phyloP scores from a whole-genome alignment of 768 basidiomycete species.

The Royoungia palumana region DNA sequence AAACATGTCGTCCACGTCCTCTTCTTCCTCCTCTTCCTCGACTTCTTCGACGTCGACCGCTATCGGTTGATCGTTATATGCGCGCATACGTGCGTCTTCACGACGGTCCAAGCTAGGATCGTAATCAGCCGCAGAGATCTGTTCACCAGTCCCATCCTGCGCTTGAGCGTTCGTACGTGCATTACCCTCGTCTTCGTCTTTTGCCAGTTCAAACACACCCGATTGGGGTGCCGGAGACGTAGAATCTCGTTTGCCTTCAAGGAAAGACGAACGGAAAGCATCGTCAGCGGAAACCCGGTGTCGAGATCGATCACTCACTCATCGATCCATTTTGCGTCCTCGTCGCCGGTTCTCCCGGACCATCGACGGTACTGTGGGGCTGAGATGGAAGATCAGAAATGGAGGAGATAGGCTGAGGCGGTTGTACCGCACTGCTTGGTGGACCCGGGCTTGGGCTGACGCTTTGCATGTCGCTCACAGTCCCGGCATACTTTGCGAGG shows the following conservation, averaged over 20 bases:
- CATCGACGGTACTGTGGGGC: conserved; percentile 44
- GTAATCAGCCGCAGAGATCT: conserved; percentile 91
- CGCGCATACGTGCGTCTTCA: conserved; percentile 77
- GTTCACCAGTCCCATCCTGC: conserved; percentile 52
- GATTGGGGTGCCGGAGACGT: conserved; percentile 58
- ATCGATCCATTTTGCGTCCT: conserved; percentile 19
- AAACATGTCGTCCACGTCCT: conserved; percentile 96
- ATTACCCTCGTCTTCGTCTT: conserved; percentile 53
- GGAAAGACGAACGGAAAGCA: background rate
- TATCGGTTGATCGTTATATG: conserved; percentile 39
- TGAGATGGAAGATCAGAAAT: conserved; percentile 64
- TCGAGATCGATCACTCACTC: conserved; percentile 13
- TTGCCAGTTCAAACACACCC: conserved; percentile 63
- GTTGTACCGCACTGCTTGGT: conserved; percentile 72
- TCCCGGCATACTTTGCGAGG: conserved; percentile 66
- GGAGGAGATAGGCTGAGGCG: conserved; percentile 56
- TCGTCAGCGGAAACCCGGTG: background rate
- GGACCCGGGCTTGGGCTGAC: conserved; percentile 57
- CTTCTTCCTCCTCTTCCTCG: conserved; percentile 66
- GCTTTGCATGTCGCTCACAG: conserved; percentile 41
- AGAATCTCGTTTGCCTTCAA: conserved; percentile 50
- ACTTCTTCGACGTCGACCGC: conserved; percentile 45
- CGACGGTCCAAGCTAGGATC: conserved; percentile 79
- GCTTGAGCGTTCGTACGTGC: conserved; percentile 44
- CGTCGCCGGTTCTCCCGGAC: conserved; percentile 13